Conservation (phyloP, 495 filamentous ascomycete species). For the Recurvomyces mirabilis region DNA sequence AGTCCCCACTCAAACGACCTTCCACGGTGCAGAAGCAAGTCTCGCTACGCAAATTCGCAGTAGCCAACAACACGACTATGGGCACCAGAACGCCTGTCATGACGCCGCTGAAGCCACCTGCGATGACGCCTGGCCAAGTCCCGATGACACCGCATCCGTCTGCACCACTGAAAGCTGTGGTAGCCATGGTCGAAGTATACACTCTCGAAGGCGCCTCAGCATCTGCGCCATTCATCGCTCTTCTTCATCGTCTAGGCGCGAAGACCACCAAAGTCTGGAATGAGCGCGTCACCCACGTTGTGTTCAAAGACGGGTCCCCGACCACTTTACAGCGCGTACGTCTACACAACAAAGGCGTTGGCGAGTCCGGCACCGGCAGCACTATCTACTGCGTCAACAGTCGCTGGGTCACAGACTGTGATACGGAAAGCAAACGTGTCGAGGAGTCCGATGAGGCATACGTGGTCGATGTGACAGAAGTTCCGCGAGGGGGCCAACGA, state of each 20-base stretch:
- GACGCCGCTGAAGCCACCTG: conserved; percentile 16
- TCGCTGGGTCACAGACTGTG: conserved; percentile 16
- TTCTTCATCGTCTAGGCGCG: conserved; percentile 76
- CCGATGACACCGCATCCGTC: conserved; percentile 22
- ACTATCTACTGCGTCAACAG: conserved; percentile 21
- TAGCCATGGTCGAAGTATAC: conserved; percentile 65
- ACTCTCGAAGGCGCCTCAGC: conserved; percentile 81
- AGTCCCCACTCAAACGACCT: conserved; percentile 11
- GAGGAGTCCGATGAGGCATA: conserved; percentile 52
- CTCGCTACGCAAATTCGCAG: conserved; percentile 13
- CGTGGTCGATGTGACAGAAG: conserved; percentile 53
- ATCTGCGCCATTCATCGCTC: conserved; percentile 69
- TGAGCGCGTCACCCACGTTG: conserved; percentile 84
- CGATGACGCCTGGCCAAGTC: conserved; percentile 12
- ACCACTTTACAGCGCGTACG: conserved; percentile 80
- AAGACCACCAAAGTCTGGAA: conserved; percentile 76
- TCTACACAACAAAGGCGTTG: conserved; percentile 57
- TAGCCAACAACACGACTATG: conserved; percentile 6
- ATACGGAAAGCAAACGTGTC: conserved; percentile 29
- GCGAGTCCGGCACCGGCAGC: conserved; percentile 40
- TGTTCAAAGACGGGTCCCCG: conserved; percentile 87
- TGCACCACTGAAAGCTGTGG: conserved; percentile 14
- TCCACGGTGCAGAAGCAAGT: conserved; percentile 12
- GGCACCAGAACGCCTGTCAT: conserved; percentile 2
- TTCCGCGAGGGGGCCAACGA: conserved; percentile 66